Conservation (phyloP, 2,329 filamentous ascomycete species). For the Sporothrix phasma region DNA sequence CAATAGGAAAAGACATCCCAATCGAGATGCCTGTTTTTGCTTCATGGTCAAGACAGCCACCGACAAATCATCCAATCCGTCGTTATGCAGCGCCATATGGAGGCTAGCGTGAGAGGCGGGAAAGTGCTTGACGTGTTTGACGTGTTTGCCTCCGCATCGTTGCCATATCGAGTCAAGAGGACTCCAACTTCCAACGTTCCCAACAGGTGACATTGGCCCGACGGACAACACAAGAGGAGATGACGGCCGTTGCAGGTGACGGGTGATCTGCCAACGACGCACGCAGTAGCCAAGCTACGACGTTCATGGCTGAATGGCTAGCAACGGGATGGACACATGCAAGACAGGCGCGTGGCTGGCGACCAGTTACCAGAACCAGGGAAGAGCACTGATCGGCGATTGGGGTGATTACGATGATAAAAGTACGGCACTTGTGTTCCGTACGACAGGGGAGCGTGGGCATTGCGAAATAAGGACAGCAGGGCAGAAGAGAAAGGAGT, state of each 20-base stretch:
- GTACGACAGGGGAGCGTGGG: no score
- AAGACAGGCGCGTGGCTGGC: background rate
- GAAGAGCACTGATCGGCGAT: background rate
- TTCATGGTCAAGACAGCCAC: background rate
- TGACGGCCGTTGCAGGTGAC: conserved; percentile 2
- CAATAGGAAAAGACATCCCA: background rate
- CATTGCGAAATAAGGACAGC: background rate
- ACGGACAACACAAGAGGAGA: no score
- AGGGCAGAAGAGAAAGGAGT: background rate
- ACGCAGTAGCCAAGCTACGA: background rate
- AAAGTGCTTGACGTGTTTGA: background rate
- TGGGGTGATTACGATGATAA: background rate
- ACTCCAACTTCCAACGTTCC: background rate
- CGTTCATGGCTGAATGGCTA: background rate
- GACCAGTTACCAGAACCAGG: background rate
- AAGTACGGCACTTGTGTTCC: background rate
- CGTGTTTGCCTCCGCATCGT: background rate
- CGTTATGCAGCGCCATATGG: no score
- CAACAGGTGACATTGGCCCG: background rate
- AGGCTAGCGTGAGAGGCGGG: no score
- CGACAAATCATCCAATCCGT: background rate
- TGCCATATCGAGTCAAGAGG: background rate
- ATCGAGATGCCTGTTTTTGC: background rate
- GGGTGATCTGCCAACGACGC: background rate
- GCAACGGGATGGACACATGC: background rate